These are phyloP conservation scores for Penicillium palitans DNA, from an alignment of 2,329 filamentous ascomycete species.

Conservation along the genomic window DNA sequence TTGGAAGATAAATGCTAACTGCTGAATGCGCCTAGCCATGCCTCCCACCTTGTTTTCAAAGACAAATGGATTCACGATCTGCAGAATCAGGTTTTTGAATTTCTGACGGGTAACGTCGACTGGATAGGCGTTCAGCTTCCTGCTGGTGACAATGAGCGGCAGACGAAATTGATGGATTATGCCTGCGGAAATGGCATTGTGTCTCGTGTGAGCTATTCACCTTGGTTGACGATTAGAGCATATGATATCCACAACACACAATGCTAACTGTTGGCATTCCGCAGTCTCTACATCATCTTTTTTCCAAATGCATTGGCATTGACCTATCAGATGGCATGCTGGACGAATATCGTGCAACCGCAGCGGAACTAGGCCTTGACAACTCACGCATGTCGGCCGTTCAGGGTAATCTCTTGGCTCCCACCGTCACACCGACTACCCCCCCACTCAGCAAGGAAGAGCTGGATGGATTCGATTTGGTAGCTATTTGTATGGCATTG, in stretches of 20 bases:
- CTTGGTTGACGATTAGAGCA: background rate
- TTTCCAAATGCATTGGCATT: slow-evolving; percentile 2
- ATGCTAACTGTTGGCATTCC: background rate
- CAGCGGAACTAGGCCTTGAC: background rate
- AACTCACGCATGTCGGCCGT: background rate
- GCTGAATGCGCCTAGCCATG: background rate
- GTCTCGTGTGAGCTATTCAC: background rate
- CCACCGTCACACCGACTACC: background rate
- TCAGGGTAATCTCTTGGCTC: background rate
- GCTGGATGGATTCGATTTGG: background rate
- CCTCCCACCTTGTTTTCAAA: background rate
- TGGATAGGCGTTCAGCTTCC: background rate
- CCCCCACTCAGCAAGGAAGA: background rate
- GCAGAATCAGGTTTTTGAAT: background rate
- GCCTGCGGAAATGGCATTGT: slow-evolving; percentile 6
- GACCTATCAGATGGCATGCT: slow-evolving; percentile 1
- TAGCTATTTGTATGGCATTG: slow-evolving; percentile 5
- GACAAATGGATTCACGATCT: background rate
- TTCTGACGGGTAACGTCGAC: background rate
- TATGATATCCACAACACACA: background rate
- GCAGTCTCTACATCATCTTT: background rate
- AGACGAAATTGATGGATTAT: slow-evolving; percentile 5
- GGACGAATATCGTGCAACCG: background rate
- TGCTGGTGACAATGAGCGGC: background rate
- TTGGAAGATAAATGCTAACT: background rate